These are phyloP conservation scores for Diaporthe destruens DNA, from an alignment of 2,329 filamentous ascomycete genomes.

Conservation along the genomic window DNA sequence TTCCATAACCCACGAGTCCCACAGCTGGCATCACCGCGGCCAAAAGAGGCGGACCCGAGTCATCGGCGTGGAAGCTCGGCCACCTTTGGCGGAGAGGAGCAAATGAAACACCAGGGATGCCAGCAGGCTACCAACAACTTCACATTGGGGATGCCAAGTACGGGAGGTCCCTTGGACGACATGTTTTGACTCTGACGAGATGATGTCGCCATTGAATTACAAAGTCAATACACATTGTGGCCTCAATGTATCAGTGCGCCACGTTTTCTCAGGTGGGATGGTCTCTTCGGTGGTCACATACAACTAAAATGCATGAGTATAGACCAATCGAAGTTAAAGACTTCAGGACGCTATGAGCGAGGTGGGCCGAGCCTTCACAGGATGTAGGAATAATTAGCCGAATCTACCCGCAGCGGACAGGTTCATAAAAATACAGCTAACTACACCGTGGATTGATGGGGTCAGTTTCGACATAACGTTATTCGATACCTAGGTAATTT, in stretches of 20 bases:
- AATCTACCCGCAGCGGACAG: no score
- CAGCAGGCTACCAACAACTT: background rate
- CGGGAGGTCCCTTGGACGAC: background rate
- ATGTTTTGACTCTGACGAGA: background rate
- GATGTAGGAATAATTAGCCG: no score
- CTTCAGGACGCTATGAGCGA: no score
- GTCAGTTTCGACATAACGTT: no score
- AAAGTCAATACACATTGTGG: background rate
- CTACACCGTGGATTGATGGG: no score
- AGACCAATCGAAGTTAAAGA: no score
- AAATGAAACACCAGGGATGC: background rate
- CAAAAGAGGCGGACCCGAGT: constrained; percentile 3
- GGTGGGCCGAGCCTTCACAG: no score
- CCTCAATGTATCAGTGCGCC: background rate
- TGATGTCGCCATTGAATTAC: background rate
- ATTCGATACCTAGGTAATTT: no score
- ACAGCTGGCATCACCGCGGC: background rate
- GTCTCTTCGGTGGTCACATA: no score
- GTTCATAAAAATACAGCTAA: no score
- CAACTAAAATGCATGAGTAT: no score
- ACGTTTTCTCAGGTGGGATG: background rate
- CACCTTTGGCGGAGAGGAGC: background rate
- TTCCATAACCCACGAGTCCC: background rate
- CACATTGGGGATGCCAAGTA: constrained; percentile 1
- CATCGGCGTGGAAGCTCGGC: constrained; percentile 11